These are phyloP conservation scores for Iris pallida DNA, from an alignment of 116 monocot species.

Conservation along the genomic window DNA sequence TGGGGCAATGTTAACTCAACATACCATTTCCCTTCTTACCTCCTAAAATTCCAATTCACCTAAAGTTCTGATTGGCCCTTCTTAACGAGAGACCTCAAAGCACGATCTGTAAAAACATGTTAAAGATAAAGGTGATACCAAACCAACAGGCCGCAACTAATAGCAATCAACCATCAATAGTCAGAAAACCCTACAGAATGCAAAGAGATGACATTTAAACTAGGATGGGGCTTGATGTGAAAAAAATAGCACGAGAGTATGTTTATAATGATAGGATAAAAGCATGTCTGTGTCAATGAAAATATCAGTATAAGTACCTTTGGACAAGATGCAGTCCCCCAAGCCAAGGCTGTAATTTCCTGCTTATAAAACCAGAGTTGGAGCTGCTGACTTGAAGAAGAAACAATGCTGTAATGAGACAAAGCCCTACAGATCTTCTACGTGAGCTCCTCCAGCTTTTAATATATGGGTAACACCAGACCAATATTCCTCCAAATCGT, in stretches of 20 bases:
- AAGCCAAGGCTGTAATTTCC: slow-evolving; percentile 82
- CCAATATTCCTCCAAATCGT: too few relatives aligned
- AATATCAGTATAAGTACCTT: slow-evolving; percentile 34
- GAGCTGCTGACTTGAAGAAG: slow-evolving; percentile 4
- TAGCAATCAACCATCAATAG: not conserved
- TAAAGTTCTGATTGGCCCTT: too few relatives aligned
- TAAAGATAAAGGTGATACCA: too few relatives aligned
- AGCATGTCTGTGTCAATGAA: slow-evolving; percentile 9
- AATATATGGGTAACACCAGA: slow-evolving; percentile 80
- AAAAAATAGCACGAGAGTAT: not conserved
- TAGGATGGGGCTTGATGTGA: too few relatives aligned
- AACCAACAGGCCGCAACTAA: too few relatives aligned
- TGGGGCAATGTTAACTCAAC: too few relatives aligned
- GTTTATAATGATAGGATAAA: too few relatives aligned
- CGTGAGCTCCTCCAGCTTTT: slow-evolving; percentile 90
- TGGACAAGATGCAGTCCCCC: slow-evolving; percentile 76
- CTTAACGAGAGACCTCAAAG: too few relatives aligned
- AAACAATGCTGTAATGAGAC: not conserved
- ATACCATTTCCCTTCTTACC: too few relatives aligned
- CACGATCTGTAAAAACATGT: too few relatives aligned
- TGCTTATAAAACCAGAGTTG: slow-evolving; percentile 15
- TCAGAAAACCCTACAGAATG: not conserved
- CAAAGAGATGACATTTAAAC: too few relatives aligned
- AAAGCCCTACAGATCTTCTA: slow-evolving; percentile 13
- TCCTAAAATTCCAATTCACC: too few relatives aligned